phyloP scores from a whole-genome alignment of 345 rosid genomes.

The Hypericum androsaemum region DNA sequence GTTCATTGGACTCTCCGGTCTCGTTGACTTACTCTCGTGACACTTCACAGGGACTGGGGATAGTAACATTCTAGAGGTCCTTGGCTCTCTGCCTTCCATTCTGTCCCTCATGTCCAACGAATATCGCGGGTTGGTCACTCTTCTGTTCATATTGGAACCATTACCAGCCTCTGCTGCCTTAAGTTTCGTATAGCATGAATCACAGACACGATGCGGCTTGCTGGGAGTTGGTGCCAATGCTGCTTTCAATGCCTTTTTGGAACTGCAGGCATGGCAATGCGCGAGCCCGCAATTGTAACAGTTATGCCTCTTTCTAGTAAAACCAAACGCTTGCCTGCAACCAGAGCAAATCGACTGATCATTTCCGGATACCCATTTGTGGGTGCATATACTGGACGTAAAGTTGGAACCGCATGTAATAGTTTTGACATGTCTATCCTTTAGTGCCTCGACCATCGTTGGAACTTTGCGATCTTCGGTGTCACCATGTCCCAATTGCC shows the following conservation, averaged over 20 bases:
- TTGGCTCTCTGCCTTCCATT: constrained; percentile 33
- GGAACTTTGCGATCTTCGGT: constrained; percentile 61
- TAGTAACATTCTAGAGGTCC: constrained; percentile 48
- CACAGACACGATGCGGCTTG: constrained; percentile 94
- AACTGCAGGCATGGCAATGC: constrained; percentile 93
- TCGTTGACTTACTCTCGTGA: constrained; percentile 44
- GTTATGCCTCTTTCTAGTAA: constrained; percentile 88
- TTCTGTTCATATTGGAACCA: constrained; percentile 26
- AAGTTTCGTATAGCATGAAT: constrained; percentile 73
- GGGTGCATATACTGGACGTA: constrained; percentile 80
- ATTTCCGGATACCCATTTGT: constrained; percentile 91
- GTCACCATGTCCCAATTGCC: constrained; percentile 89
- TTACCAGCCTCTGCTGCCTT: constrained; percentile 62
- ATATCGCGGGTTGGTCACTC: constrained; percentile 27
- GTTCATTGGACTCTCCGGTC: constrained; percentile 35
- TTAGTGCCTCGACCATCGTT: constrained; percentile 70
- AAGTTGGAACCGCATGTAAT: constrained; percentile 92
- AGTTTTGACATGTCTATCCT: constrained; percentile 77
- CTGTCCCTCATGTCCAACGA: constrained; percentile 47
- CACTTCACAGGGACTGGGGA: constrained; percentile 73
- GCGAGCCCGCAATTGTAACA: constrained; percentile 92
- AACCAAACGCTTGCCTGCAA: constrained; percentile 88
- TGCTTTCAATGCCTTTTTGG: constrained; percentile 84
- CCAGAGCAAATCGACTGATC: constrained; percentile 92
- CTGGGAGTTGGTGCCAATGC: constrained; percentile 98